Evolutionary conservation across 2,329 filamentous ascomycete genomes (phyloP).

Genomic region (Pseudopithomyces chartarum): DNA sequence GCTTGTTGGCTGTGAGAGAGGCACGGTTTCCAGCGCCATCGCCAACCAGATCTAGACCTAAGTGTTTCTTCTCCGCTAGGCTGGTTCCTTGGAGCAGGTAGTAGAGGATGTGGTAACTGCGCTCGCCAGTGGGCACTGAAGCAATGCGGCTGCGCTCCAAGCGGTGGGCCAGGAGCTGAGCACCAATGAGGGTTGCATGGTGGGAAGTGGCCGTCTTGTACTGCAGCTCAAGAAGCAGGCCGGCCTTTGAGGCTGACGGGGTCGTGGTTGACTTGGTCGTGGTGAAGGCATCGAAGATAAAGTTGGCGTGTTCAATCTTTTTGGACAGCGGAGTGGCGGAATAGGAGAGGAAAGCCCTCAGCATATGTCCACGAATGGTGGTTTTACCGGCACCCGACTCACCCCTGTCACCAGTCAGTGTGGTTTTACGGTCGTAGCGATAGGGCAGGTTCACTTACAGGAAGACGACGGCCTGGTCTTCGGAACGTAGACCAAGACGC

Average conservation of each 20-base stretch:
- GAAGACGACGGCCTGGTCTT: constrained; percentile 93
- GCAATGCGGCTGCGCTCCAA: constrained; percentile 90
- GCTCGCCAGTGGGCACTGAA: constrained; percentile 90
- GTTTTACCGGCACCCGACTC: constrained; percentile 97
- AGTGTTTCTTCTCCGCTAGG: constrained; percentile 83
- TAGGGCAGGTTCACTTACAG: constrained; percentile 67
- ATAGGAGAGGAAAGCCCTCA: constrained; percentile 84
- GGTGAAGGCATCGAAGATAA: constrained; percentile 93
- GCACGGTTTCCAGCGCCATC: constrained; percentile 59
- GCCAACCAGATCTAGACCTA: constrained; percentile 66
- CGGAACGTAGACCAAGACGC: constrained; percentile 81
- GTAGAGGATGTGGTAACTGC: constrained; percentile 95
- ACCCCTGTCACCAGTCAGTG: constrained; percentile 63
- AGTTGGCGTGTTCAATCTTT: constrained; percentile 90
- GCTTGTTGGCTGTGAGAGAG: constrained; percentile 67
- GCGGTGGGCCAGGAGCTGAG: constrained; percentile 91
- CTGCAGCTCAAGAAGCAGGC: constrained; percentile 93
- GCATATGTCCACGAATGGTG: constrained; percentile 85
- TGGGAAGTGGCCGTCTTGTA: constrained; percentile 88
- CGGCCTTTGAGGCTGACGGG: constrained; percentile 92
- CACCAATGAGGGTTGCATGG: constrained; percentile 87
- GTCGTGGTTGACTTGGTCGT: constrained; percentile 97
- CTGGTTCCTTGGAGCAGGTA: constrained; percentile 94
- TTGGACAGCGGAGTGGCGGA: constrained; percentile 91
- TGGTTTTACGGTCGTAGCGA: constrained; percentile 1